These are phyloP conservation scores for Fusarium burgessii DNA, from an alignment of 2,329 filamentous ascomycete species.

Conservation along the genomic window DNA sequence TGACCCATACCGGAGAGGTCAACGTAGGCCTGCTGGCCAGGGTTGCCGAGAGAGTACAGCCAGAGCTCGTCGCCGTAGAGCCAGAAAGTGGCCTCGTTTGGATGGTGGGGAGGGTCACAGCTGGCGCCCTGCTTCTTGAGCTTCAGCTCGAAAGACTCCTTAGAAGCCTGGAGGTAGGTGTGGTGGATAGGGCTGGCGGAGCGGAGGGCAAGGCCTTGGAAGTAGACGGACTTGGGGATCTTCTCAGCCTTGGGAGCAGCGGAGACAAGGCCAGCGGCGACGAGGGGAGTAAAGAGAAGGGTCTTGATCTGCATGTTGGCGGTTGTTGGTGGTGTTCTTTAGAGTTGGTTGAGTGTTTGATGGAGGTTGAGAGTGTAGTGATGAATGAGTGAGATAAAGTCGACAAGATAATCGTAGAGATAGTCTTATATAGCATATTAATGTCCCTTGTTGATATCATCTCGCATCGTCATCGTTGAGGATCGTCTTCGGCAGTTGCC, in stretches of 20 bases:
- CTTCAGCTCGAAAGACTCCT: constrained; percentile 58
- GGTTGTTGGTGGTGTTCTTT: not conserved
- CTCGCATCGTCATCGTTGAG: constrained; percentile 12
- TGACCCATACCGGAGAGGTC: constrained; percentile 71
- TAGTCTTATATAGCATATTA: constrained; percentile 32
- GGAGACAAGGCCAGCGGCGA: constrained; percentile 45
- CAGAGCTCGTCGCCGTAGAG: constrained; percentile 59
- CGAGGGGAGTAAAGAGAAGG: constrained; percentile 42
- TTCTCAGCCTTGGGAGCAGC: constrained; percentile 41
- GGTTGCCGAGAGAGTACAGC: constrained; percentile 56
- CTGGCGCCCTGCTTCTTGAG: constrained; percentile 59
- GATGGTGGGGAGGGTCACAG: constrained; percentile 53
- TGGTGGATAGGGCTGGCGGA: constrained; percentile 64
- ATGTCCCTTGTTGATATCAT: not conserved
- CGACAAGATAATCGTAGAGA: not conserved
- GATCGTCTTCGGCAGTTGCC: constrained; percentile 4
- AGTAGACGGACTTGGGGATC: constrained; percentile 51
- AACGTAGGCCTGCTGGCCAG: constrained; percentile 62
- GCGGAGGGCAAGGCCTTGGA: constrained; percentile 63
- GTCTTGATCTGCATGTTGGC: constrained; percentile 48
- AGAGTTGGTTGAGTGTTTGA: not conserved
- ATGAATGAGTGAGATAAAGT: constrained; percentile 8
- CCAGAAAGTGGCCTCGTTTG: constrained; percentile 62
- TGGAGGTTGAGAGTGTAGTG: constrained; percentile 9
- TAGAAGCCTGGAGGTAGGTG: constrained; percentile 57